Evolutionary conservation across 2,329 filamentous ascomycete genomes (phyloP), one percentile per base, ranked within the genome.

Genomic region (Aspergillus carbonarius): DNA sequence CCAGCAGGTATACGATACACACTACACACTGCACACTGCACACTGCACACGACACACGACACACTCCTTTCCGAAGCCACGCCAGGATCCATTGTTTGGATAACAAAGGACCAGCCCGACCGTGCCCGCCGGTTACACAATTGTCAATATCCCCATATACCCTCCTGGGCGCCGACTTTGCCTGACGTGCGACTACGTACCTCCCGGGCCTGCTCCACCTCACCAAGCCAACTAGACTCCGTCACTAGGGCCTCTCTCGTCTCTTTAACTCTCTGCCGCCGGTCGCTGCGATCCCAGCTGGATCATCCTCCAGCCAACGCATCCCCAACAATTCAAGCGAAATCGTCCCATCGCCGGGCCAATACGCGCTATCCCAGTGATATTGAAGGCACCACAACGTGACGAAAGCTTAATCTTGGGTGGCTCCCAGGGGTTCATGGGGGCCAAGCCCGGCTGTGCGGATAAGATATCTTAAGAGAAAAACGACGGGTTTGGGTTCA

Each of bases 391-490:
- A 30, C 44, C 27, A 17, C 44, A 48, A 48, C 23, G 27, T 37
- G 51, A 54, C 35, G 18, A 32, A 54, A 54, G 51, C 30, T 42
- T 54, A 54, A 54, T 32, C 23, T 54, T 32, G 51, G 51, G 51
- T 32, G 51, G 51, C 37, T 54, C 23, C 51, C 51, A 54, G 51
- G 51, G 51, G 51, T 54, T 54, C 37, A 42, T 54, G 37, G 51
- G 51, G 35, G 51, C 51, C 51, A 54, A 54, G 51, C 51, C 51
- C 37, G 51, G 51, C 39, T 44, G 51, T 40, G 51, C 51, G 51
- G 51, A 54, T 58, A 58, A 54, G 51, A 58, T 57, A 57, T 55
- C 30, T 49, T 54, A 39, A 57, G 25, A 27, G 9, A 17, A 47
- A n/a, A 30, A 15, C 25, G 23, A 30, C 44, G 44, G 44, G 44